phyloP scores from a whole-genome alignment of 345 rosid genomes.

The Mercurialis annua region DNA sequence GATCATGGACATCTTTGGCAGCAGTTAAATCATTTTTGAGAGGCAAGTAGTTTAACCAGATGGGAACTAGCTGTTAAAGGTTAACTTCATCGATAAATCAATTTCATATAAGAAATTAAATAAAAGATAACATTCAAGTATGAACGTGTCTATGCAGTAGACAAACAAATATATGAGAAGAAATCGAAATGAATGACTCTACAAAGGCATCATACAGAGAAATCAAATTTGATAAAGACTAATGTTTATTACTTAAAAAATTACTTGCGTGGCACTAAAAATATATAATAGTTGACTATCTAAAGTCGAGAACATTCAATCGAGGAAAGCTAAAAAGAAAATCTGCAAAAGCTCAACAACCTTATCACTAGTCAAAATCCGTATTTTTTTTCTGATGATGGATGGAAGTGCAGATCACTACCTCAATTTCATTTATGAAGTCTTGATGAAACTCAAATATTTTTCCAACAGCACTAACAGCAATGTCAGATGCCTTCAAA shows the following conservation, averaged over 20 bases:
- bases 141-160: no score
- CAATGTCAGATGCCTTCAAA: conserved; percentile 20
- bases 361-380: no score
- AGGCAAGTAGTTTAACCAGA: conserved; percentile 19
- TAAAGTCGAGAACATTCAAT: background rate
- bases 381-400: background rate
- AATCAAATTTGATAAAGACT: no score
- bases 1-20: conserved; percentile 18
- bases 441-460: conserved; percentile 17
- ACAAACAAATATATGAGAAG: no score
- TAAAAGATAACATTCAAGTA: no score
- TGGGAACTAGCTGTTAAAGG: conserved; percentile 11
- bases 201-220: no score
- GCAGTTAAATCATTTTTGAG: conserved; percentile 9
- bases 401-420: background rate
- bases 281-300: no score
- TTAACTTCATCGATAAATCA: background rate
- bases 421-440: conserved; percentile 4
- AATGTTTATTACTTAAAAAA: no score
- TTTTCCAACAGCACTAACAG: conserved; percentile 16
- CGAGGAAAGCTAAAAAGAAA: background rate
- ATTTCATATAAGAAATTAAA: background rate
- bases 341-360: background rate
- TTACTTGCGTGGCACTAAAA: no score
- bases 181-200: no score